Percentiles rank a stretch among this genome's conserved stretches.
Conservation (phyloP, 2,329 filamentous ascomycete species). For the Penicillium griseofulvum region DNA sequence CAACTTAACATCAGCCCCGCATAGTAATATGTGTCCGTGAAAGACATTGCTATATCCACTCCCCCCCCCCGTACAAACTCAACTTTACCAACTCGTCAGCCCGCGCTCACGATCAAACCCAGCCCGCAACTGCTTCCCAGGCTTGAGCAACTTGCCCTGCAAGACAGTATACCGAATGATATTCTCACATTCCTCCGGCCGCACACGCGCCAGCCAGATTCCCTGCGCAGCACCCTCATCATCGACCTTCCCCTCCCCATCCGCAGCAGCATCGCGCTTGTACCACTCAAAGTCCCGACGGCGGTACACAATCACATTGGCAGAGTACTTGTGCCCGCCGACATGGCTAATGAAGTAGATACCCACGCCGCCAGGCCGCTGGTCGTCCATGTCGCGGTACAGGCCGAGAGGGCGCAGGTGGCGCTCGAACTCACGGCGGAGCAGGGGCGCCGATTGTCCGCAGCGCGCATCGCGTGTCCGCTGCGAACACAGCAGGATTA, state of each 20-base stretch:
- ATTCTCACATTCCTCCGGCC: constrained; percentile 88
- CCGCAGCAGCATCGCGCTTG: constrained; percentile 18
- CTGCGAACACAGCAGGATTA: constrained; percentile 93
- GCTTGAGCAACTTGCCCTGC: constrained; percentile 92
- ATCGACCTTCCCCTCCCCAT: constrained; percentile 33
- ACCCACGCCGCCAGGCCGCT: constrained; percentile 84
- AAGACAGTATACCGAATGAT: constrained; percentile 84
- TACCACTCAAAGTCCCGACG: constrained; percentile 48
- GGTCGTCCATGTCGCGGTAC: constrained; percentile 82
- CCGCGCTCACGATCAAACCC: constrained; percentile 84
- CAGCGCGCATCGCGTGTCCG: constrained; percentile 92
- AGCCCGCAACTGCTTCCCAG: constrained; percentile 76
- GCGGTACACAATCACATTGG: constrained; percentile 91
- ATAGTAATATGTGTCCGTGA: background rate
- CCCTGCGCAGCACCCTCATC: constrained; percentile 72
- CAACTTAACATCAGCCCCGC: background rate
- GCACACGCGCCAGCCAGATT: constrained; percentile 84
- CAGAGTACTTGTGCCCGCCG: constrained; percentile 93
- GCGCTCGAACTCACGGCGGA: constrained; percentile 84
- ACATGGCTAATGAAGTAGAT: constrained; percentile 97
- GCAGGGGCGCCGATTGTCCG: constrained; percentile 85
- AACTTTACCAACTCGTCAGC: constrained; percentile 75
- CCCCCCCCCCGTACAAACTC: background rate
- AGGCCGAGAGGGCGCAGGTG: constrained; percentile 81
- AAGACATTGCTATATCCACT: background rate